Base-by-base conservation (phyloP, 495 filamentous ascomycete genomes). In the Tetracladium setigerum region DNA sequence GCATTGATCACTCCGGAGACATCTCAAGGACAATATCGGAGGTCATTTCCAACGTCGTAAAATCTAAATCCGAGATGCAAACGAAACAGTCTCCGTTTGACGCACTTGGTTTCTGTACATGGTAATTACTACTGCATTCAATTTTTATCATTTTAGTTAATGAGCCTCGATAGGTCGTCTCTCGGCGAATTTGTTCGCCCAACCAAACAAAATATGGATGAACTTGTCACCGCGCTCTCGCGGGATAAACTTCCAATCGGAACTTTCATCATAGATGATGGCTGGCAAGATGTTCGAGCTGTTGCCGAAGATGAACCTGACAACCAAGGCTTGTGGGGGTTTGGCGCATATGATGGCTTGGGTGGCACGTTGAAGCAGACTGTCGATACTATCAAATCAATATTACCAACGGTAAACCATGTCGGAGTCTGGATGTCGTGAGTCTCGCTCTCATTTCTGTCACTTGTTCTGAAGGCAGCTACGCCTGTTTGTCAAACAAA, bases 231-330 rank as follows among this genome's bases (percentile, higher is more conserved):
- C 2, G 12, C 13, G 9, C 36, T 48, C 8, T 22, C 24, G 18
- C 39, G 40, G n/a, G 13, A 24, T 34, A 32, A 40, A 9, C 14
- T 40, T 16, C 46, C 46, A 30, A 30, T 48, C 17, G 46, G 46
- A n/a, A 48, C 19, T 19, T 48, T 48, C 46, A 48, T 48, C 46
- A 48, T 48, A 13, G 46, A 48, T 41, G 46, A 48, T 34, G 46
- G 35, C 24, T 48, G 46, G 46, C 46, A 48, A 30, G 46, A 48
- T 24, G 40, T 48, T 41, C 46, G 46, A 13, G 39, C 22, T 27
- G 22, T 27, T 27, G 22, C 22, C 7, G 3, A 27, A 27, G 7
- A 27, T 27, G 22, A 27, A 27, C 22, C 22, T 7, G 3, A 27
- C 22, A 27, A 27, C 4, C 46, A 37, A 7, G 46, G 35, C 4